Base-by-base conservation (phyloP, 768 basidiomycete species). In the Psilocybe subaeruginosa region DNA sequence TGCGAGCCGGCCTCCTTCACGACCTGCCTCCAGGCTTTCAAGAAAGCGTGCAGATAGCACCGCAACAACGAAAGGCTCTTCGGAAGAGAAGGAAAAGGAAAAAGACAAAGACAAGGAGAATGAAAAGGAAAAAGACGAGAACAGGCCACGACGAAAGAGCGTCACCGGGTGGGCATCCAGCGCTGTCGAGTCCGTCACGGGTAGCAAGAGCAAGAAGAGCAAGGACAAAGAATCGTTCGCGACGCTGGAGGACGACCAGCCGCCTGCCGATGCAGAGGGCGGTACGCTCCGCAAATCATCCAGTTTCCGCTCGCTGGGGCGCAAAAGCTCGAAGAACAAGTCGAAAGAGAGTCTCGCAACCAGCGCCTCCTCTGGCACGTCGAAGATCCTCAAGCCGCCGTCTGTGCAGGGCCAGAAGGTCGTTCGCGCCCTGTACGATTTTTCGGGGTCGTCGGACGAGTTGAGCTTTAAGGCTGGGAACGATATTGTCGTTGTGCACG, bases 371-470 rank as follows among this genome's bases (percentile, higher is more conserved):
- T 48, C 62, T 23, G 23, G 54, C 11, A 4, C 64, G 2, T 55
- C 62, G 12, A 68, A 65, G 14, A 83, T 86, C 45, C 64, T 85
- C 41, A 86, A 83, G 64, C 80, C 83, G 0, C 78, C 78, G 11
- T 84, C 83, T 3, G 70, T 78, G 45, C 79, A 81, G 58, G 81
- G 78, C 50, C 80, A 74, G 69, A 86, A 82, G 70, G 59, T 85
- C 11, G 89, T 91, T 54, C 82, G 85, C 48, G 93, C 92, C 0
- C 68, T 91, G 65, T 86, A 90, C 69, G 90, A 91, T 72, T 96
- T 93, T 72, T 73, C 77, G 0, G 91, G 87, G 2, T 87, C 87
- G 2, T 76, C 84, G 1, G 94, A 95, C 65, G 95, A 97, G 72
- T 78, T 97, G 39, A 82, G 82, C 46, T 89, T 97, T 76, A 82